Conservation (phyloP, 2,329 filamentous ascomycete species). For the Gliomastix tumulicola region DNA sequence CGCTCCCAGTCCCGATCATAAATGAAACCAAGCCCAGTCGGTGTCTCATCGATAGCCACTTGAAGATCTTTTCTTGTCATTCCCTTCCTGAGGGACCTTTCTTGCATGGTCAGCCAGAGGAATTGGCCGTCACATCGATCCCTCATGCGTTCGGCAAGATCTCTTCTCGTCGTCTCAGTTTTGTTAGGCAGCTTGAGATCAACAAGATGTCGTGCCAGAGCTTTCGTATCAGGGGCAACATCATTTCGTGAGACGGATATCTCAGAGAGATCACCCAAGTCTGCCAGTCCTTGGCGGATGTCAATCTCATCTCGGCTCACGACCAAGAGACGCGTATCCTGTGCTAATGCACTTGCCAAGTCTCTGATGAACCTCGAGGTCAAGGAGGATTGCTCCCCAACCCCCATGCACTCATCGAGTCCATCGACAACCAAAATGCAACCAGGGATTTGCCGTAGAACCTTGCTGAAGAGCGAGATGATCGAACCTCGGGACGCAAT, state of each 20-base stretch:
- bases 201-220: too few relatives aligned
- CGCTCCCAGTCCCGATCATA: constrained; percentile 22
- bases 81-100: constrained; percentile 11
- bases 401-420: constrained; percentile 21
- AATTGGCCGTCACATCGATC: constrained; percentile 23
- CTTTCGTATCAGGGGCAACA: too few relatives aligned
- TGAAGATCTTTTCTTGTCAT: constrained; percentile 20
- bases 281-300: constrained; percentile 14
- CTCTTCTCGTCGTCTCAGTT: constrained; percentile 3
- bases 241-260: too few relatives aligned
- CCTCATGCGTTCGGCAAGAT: constrained; percentile 14
- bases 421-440: constrained; percentile 21
- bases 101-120: constrained; percentile 21
- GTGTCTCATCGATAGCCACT: constrained; percentile 14
- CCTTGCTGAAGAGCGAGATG: constrained; percentile 9
- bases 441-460: constrained; percentile 6
- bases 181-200: constrained; percentile 19
- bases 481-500: constrained; percentile 10
- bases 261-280: too few relatives aligned
- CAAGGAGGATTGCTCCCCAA: background rate
- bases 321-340: constrained; percentile 13
- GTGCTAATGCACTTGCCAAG: constrained; percentile 5
- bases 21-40: constrained; percentile 14
- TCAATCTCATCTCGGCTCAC: constrained; percentile 14
- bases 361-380: constrained; percentile 10